Base-by-base conservation (phyloP, 2,329 filamentous ascomycete species). In the Cladorrhinum sp. region DNA sequence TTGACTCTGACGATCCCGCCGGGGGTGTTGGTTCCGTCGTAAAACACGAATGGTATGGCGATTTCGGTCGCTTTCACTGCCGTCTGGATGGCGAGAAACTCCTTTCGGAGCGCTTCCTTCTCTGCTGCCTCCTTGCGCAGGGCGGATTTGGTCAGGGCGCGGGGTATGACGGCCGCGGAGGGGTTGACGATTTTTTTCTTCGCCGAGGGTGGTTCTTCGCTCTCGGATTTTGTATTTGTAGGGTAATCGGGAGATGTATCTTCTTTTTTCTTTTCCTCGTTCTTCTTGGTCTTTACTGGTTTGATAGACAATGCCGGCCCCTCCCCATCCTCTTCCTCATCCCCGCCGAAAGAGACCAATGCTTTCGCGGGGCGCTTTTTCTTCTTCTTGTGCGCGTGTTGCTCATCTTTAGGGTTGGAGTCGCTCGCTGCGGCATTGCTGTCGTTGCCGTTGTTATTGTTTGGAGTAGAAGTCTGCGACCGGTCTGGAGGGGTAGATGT, bases 21-120 rank as follows among this genome's bases (percentile, higher is more conserved):
- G 0, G 93, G 90, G 10, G 90, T 89, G 73, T 96, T 94, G 21
- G 91, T 91, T 16, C 95, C 95, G 68, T 98, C 94, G 76, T 97
- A 98, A 73, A 98, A 98, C 2, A 98, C 91, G 74, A 98, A 99
- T 0, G 95, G 95, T 30, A 99, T 88, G 16, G 90, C 82, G 58
- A 99, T 90, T 71, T 97, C 93, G 8, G 92, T 93, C 20, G 86
- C 86, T 76, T 96, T 96, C 66, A 98, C 90, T 0, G 87, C 86
- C 64, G 96, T 91, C 72, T 97, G 95, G 61, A 94, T 83, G 9
- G 80, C 80, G 51, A 96, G 73, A 69, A 96, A 99, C 71, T 98
- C 88, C 64, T 88, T 90, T 9, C 90, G 83, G 55, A 94, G 77
- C 14, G 83, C 76, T 68, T 95, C 91, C 65, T 90, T 83, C 65